phyloP scores from a whole-genome alignment of 2,329 filamentous ascomycete genomes.

The Cryphonectria radicalis region DNA sequence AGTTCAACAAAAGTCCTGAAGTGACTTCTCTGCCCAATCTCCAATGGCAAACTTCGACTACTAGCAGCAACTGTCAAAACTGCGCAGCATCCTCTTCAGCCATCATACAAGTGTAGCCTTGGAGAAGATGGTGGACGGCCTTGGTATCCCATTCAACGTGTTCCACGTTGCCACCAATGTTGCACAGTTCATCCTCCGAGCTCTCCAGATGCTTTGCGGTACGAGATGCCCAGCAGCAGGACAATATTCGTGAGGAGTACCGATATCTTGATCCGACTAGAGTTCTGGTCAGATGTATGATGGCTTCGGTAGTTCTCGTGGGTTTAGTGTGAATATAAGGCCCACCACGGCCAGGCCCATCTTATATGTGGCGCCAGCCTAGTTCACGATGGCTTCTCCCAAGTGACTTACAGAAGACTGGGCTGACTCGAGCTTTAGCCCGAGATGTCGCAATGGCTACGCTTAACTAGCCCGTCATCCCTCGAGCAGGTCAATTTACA shows the following conservation, averaged over 20 bases:
- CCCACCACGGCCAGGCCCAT: neutral
- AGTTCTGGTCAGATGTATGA: neutral
- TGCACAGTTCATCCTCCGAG: slow-evolving; percentile 12
- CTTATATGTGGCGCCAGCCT: neutral
- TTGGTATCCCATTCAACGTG: neutral
- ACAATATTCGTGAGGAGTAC: neutral
- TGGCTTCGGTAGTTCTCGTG: neutral
- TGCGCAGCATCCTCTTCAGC: too few relatives aligned
- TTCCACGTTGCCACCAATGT: neutral
- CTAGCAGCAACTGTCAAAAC: neutral
- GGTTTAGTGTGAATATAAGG: neutral
- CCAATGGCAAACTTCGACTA: neutral
- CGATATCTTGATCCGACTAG: neutral
- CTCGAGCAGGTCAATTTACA: neutral
- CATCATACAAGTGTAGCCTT: neutral
- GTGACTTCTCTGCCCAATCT: neutral
- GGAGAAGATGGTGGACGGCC: slow-evolving; percentile 1
- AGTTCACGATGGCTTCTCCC: neutral
- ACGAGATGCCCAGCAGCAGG: neutral
- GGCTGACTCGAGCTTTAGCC: too few relatives aligned
- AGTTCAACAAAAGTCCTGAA: neutral
- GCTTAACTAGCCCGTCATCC: too few relatives aligned
- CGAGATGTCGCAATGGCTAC: too few relatives aligned
- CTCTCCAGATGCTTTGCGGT: slow-evolving; percentile 1
- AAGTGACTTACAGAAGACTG: neutral